A percentile compares a stretch with the other conserved stretches of the same genome.
phyloP scores from a whole-genome alignment of 345 rosid genomes.

The Arabis alpina region DNA sequence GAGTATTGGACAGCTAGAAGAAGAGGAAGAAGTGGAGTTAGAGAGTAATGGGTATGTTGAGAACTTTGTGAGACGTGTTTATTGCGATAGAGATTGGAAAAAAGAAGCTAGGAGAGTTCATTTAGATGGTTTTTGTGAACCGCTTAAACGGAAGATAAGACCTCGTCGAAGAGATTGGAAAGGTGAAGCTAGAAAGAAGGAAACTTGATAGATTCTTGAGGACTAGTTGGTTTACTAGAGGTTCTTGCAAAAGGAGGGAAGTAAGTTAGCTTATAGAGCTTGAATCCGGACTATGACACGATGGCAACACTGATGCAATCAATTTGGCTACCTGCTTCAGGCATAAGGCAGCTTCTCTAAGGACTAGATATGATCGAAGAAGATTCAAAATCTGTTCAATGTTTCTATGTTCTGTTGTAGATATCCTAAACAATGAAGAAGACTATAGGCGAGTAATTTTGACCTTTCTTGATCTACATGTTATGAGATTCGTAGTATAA shows the following conservation, averaged over 20 bases:
- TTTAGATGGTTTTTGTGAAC: slow-evolving; percentile 36
- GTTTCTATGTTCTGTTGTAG: no score
- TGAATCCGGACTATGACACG: no score
- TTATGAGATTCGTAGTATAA: background rate
- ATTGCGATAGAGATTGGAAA: slow-evolving; percentile 71
- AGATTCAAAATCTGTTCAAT: background rate
- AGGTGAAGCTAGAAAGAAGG: slow-evolving; percentile 71
- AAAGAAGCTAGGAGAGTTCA: slow-evolving; percentile 72
- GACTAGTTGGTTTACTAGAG: slow-evolving; percentile 8
- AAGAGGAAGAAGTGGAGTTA: slow-evolving; percentile 29
- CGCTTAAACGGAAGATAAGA: slow-evolving; percentile 34
- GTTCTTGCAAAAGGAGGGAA: background rate
- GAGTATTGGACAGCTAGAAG: background rate
- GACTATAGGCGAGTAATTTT: background rate
- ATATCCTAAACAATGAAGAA: background rate
- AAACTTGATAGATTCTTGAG: slow-evolving; percentile 35
- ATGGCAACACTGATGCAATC: no score
- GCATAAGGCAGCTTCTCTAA: background rate
- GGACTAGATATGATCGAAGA: background rate
- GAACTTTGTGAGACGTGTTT: slow-evolving; percentile 42
- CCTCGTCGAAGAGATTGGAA: slow-evolving; percentile 65
- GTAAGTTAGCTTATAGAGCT: background rate
- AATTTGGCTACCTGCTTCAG: no score
- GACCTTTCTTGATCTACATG: background rate
- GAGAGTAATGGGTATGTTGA: slow-evolving; percentile 41